Base-by-base conservation (phyloP, 2,329 filamentous ascomycete genomes). In the Macrophomina pseudophaseolina region DNA sequence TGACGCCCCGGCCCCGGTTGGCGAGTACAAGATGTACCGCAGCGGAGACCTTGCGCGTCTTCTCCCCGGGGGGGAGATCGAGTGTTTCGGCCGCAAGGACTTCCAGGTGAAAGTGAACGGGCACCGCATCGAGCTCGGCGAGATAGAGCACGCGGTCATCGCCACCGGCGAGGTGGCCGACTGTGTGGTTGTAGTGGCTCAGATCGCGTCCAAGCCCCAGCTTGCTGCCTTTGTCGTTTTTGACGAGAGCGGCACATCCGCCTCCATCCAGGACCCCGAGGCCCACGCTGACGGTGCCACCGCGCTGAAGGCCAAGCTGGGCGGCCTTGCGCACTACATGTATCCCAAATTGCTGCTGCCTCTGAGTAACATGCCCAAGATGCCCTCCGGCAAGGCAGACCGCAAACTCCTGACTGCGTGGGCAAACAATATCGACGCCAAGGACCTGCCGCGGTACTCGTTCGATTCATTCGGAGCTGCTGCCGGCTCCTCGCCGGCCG, bases 71-170 rank as follows among this genome's bases (percentile, higher is more conserved):
- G 49, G n/a, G 18, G 30, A 3, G 2, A 16, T 60, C 11, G n/a
- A 12, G 8, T 64, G 59, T 46, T 16, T 64, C 16, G 59, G 59
- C 35, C 62, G 62, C n/a, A 65, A 56, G 28, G 62, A 65, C 49
- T 32, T 32, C 16, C 62, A 78, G 66, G 71, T 78, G 64, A 76
- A 78, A 65, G 68, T 77, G 35, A 72, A 75, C n/a, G 75, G 75
- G 16, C 73, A 75, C 63, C 73, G 75, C 4, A 74, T 78, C 64
- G 75, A 78, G 69, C 70, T 77, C 49, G 75, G 74, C 12, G 76
- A 72, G 70, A 73, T 75, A 32, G 75, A 69, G 69, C 72, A 71
- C 67, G 59, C 59, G 6, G n/a, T 64, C 32, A 44, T 64, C 4
- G 18, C 18, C 9, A 64, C 59, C 12, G 44, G 32, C 18, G 8